A percentile compares a stretch with the other conserved stretches of the same genome.
phyloP scores from a whole-genome alignment of 768 basidiomycete species.

The Lyophyllum shimeji region DNA sequence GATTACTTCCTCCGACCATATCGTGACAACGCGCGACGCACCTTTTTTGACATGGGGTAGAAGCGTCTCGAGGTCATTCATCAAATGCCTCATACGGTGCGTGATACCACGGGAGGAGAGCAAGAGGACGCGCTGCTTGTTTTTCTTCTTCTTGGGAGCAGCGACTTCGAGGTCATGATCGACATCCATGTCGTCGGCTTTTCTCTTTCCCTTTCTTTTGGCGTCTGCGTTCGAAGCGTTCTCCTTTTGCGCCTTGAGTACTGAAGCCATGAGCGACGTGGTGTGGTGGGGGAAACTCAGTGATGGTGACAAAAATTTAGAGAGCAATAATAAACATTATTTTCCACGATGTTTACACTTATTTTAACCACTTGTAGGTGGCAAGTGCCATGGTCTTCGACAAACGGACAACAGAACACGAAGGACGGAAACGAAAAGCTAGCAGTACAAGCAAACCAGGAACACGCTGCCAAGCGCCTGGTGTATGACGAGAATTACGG shows the following conservation, averaged over 20 bases:
- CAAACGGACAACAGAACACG: conserved; percentile 3
- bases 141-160: conserved; percentile 60
- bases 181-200: conserved; percentile 59
- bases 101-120: conserved; percentile 93
- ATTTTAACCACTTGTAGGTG: not conserved
- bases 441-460: conserved; percentile 23
- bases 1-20: not conserved
- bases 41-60: conserved; percentile 98
- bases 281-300: not conserved
- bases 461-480: conserved; percentile 17
- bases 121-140: conserved; percentile 94
- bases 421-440: conserved; percentile 13
- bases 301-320: conserved; percentile 12
- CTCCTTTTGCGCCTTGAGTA: conserved; percentile 60
- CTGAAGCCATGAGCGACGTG: conserved; percentile 52
- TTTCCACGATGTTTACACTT: not conserved
- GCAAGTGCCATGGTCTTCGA: not conserved
- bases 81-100: conserved; percentile 94
- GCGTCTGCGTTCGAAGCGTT: conserved; percentile 50
- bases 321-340: not conserved
- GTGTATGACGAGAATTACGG: conserved; percentile 1
- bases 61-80: conserved; percentile 89
- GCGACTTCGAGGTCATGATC: conserved; percentile 35
- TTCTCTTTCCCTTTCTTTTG: conserved; percentile 71
- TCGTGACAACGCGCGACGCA: conserved; percentile 29